Evolutionary conservation across 345 rosid species (phyloP), one percentile per base, ranked within the genome.

Genomic region (Lumnitzera littorea): DNA sequence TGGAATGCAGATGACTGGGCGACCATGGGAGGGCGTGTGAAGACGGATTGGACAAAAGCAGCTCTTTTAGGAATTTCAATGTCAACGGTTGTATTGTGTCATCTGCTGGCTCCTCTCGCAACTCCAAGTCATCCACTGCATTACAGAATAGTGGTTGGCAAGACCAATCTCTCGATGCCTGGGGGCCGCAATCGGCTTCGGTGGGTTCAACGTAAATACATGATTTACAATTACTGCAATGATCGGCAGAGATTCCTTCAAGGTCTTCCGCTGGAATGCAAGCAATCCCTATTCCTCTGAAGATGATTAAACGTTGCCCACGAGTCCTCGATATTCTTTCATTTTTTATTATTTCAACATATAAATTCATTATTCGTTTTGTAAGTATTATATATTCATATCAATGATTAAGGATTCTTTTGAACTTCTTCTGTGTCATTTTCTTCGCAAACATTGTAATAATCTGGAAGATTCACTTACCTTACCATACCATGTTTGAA

Each of bases 191-290:
- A 66, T 56, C 72, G 71, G 56, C 64, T 86, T 13, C 71, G 72
- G 12, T 78, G 82, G 88, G 88, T 78, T 46, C 84, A 78, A 62
- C 72, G 63, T 51, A 85, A 80, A 63, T 66, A 69, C 80, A 76
- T 84, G 89, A 62, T 84, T 51, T 84, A 81, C 29, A 78, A 81
- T 25, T 84, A 84, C 47, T 81, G 89, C 56, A 68, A 67, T 1
- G 89, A 84, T 59, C 14, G 66, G 0, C 74, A 78, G 43, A 70
- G 86, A 17, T 84, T 78, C 70, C 89, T 80, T 46, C 77, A 69
- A 23, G 84, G 84, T 58, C 67, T 80, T 57, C 86, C 89, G 2
- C 66, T 70, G 4, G 86, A 81, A 64, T 84, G 89, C 74, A 65
- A 31, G 16, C 20, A 50, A 36, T 14, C 11, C 10, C 11, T 0